Conservation (phyloP, 2,329 filamentous ascomycete species). For the Nemania sp. region DNA sequence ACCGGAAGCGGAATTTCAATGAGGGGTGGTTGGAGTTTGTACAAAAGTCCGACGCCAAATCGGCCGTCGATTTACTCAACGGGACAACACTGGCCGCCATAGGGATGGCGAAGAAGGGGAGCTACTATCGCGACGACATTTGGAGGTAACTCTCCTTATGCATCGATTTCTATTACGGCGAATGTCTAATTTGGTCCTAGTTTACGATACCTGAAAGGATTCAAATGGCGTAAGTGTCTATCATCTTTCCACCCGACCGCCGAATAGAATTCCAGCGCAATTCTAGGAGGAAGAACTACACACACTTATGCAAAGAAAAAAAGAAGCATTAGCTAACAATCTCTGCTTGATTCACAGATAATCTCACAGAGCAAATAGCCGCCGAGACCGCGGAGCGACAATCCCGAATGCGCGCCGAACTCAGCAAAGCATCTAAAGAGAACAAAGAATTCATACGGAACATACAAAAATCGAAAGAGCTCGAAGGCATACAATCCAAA, state of each 20-base stretch:
- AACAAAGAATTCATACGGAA: slow-evolving; percentile 82
- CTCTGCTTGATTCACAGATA: slow-evolving; percentile 35
- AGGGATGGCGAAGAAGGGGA: slow-evolving; percentile 76
- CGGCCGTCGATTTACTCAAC: slow-evolving; percentile 76
- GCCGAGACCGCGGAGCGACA: slow-evolving; percentile 79
- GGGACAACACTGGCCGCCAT: slow-evolving; percentile 62
- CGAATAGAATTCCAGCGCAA: no score
- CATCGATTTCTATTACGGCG: background rate
- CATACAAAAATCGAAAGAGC: slow-evolving; percentile 77
- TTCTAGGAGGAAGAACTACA: no score
- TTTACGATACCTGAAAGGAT: slow-evolving; percentile 76
- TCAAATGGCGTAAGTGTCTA: slow-evolving; percentile 67
- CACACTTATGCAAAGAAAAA: no score
- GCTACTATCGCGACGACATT: slow-evolving; percentile 82
- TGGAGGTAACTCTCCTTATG: slow-evolving; percentile 60
- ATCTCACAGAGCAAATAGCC: slow-evolving; percentile 75
- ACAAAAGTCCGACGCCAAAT: slow-evolving; percentile 74
- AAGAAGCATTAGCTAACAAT: slow-evolving; percentile 1
- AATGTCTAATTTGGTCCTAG: slow-evolving; percentile 5
- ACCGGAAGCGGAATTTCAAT: slow-evolving; percentile 79
- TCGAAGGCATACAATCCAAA: slow-evolving; percentile 72
- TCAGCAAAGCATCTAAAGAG: slow-evolving; percentile 73
- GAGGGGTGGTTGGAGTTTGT: slow-evolving; percentile 88
- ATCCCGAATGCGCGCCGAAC: slow-evolving; percentile 76
- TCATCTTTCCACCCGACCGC: no score